Base-by-base conservation (phyloP, 202 grass and related monocot species). In the Zoysia matrella region DNA sequence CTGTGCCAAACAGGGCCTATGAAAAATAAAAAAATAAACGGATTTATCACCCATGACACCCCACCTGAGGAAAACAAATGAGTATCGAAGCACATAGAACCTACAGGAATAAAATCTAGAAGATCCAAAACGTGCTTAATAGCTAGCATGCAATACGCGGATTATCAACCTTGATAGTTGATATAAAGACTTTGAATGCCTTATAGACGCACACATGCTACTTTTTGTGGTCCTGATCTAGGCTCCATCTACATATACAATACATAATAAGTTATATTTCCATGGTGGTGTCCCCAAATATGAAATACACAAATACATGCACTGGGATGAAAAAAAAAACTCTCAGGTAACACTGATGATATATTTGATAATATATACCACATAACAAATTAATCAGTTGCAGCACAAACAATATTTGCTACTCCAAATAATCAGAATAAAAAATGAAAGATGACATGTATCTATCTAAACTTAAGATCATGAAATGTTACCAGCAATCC, bases 331-430 rank as follows among this genome's bases (percentile, higher is more conserved):
- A 56, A 44, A 45, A 10, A 60, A 42, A 46, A 55, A 0, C 40
- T 55, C 62, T 8, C 7, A 67, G 55, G 14, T 67, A 67, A 45
- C 43, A 42, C 3, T n/a, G 6, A 52, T 55, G 9, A 42, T 54
- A 70, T 61, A 6, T 64, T 78, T 65, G 12, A 85, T 48, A 30
- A 30, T 76, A 81, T 52, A 71, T 55, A 67, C 4, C 63, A 47
- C 22, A 64, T 41, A 16, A 52, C 5, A 76, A 48, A 46, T 47
- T 69, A 75, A 55, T 67, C 42, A 87, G 43, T 73, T 16, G 5
- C 8, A 36, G 48, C 15, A 4, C 49, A 71, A 71, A 79, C 22
- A 30, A 30, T 77, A 62, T 62, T 4, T 72, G 5, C 8, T 48
- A 48, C 65, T 41, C 72, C 54, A 71, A 78, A 69, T 8, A 84